Evolutionary conservation across 768 basidiomycete genomes (phyloP), one percentile per base, ranked within the genome.

Genomic region (Lepiota venenata): DNA sequence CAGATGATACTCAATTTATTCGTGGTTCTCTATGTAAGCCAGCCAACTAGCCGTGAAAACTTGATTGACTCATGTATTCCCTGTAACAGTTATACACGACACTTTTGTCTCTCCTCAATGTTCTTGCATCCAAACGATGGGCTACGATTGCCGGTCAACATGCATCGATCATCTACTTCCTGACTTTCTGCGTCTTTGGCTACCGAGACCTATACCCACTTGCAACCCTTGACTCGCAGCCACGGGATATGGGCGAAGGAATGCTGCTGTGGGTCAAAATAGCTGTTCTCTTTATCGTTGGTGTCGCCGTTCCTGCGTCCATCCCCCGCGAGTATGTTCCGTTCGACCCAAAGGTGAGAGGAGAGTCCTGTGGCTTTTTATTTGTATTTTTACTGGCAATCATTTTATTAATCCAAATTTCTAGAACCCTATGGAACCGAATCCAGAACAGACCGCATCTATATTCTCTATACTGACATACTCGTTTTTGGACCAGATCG

Each of bases 371-470:
- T 7, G 37, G n/a, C n/a, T n/a, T n/a, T n/a, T n/a, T n/a, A n/a
- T n/a, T n/a, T n/a, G n/a, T n/a, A 6, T 11, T 22, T n/a, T 39
- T 20, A n/a, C 3, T 29, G 16, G 29, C 36, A 14, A 39, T 21
- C 6, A 21, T 16, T 2, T 10, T 53, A 16, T 15, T 50, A 6
- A 56, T 6, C 21, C 22, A 5, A 35, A 32, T 18, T 50, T 50
- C 12, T 49, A 76, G 74, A 62, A 75, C 40, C 70, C 74, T 6
- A 60, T 66, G 55, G 45, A 60, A 15, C 71, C 72, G 2, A 76
- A 75, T 61, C 77, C 79, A 4, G 81, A 84, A 58, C 81, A 83
- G 59, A 80, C 76, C 0, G 75, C 80, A 0, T 75, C 80, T 2
- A 59, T 74, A 29, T 54, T 81, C 15, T 80, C 74, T 2, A 58